Conservation (phyloP, 2,329 filamentous ascomycete genomes). For the Knufia petricola region DNA sequence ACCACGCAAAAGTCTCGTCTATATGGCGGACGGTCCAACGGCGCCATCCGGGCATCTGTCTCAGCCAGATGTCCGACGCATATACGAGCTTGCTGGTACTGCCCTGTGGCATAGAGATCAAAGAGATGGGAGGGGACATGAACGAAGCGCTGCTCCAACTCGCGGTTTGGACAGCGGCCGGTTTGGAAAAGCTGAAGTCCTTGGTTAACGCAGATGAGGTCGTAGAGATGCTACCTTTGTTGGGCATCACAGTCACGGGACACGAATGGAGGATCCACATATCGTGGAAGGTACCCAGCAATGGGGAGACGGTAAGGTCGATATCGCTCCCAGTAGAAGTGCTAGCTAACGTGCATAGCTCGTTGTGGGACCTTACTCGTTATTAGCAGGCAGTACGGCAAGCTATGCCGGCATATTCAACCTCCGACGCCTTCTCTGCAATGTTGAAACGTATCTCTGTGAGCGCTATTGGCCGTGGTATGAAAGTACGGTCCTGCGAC, state of each 20-base stretch:
- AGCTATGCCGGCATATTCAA: neutral
- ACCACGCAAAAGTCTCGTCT: neutral
- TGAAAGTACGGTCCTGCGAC: conserved; percentile 1
- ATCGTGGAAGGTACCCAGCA: neutral
- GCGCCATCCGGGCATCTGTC: neutral
- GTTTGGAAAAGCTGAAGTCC: neutral
- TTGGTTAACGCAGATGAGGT: neutral
- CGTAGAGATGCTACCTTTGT: conserved; percentile 1
- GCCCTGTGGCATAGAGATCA: conserved; percentile 1
- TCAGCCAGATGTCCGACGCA: conserved; percentile 4
- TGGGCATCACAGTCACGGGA: neutral
- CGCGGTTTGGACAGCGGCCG: conserved; percentile 2
- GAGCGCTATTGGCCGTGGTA: conserved; percentile 1
- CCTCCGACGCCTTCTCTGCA: neutral
- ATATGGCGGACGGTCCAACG: conserved; percentile 1
- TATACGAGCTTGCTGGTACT: conserved; percentile 2
- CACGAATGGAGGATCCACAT: conserved; percentile 1
- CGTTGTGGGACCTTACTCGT: conserved; percentile 1
- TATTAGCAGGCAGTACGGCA: conserved; percentile 2
- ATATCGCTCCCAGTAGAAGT: neutral
- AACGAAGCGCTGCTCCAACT: conserved; percentile 1
- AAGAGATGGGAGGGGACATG: conserved; percentile 4
- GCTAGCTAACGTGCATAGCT: conserved; percentile 1
- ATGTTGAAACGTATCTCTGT: conserved; percentile 2
- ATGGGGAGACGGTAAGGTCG: conserved; percentile 2